These are phyloP conservation scores for Mycena alexandri DNA, from an alignment of 768 basidiomycete species.

Conservation along the genomic window DNA sequence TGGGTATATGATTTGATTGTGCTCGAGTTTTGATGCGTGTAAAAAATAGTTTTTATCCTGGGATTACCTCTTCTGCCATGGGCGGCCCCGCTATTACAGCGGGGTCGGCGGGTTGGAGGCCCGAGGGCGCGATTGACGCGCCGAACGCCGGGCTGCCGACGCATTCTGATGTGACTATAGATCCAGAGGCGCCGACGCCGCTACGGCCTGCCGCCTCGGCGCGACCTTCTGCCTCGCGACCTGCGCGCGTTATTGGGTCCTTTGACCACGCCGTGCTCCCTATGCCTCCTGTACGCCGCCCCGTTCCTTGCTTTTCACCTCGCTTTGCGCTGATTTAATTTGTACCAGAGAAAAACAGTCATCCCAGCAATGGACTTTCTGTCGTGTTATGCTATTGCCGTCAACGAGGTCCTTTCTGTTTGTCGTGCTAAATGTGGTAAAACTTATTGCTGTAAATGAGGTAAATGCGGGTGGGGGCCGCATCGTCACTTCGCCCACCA, in stretches of 20 bases:
- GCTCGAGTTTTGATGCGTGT: background rate
- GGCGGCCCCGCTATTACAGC: slow-evolving; percentile 46
- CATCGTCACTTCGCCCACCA: slow-evolving; percentile 95
- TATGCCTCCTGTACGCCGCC: slow-evolving; percentile 78
- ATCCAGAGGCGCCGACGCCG: slow-evolving; percentile 34
- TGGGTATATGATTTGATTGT: slow-evolving; percentile 26
- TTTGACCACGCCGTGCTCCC: slow-evolving; percentile 86
- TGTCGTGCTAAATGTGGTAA: no score
- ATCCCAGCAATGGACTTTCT: slow-evolving; percentile 96
- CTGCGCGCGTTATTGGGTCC: slow-evolving; percentile 72
- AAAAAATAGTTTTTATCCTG: slow-evolving; percentile 62
- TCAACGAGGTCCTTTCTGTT: slow-evolving; percentile 79
- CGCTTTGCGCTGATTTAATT: slow-evolving; percentile 12
- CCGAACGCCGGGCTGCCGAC: slow-evolving; percentile 36
- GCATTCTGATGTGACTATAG: slow-evolving; percentile 31
- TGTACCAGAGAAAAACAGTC: slow-evolving; percentile 77
- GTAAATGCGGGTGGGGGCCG: slow-evolving; percentile 59
- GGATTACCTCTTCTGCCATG: slow-evolving; percentile 49
- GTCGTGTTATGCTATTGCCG: slow-evolving; percentile 93
- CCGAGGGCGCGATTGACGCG: slow-evolving; percentile 40
- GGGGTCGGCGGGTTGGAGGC: slow-evolving; percentile 42
- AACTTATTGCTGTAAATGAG: slow-evolving; percentile 87
- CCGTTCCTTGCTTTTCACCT: background rate
- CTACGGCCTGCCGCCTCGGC: slow-evolving; percentile 32
- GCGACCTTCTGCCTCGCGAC: slow-evolving; percentile 43